Evolutionary conservation across 2,329 filamentous ascomycete species (phyloP).

Genomic region (Didymella segeticola): DNA sequence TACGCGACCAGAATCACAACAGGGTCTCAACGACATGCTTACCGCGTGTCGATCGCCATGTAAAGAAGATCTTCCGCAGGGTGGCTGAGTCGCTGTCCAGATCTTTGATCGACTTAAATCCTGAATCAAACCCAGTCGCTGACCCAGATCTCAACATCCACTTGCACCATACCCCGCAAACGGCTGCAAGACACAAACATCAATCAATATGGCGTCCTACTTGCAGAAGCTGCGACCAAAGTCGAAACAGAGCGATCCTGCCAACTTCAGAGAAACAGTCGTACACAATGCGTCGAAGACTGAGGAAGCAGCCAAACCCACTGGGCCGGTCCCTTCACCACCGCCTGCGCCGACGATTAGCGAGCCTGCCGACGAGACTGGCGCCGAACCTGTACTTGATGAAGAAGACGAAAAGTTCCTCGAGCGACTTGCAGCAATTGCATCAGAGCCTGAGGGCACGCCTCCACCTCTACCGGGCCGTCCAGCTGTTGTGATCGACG

Average conservation of each 20-base stretch:
- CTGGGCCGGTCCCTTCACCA: slow-evolving; percentile 21
- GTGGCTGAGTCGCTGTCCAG: slow-evolving; percentile 10
- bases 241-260: slow-evolving; percentile 37
- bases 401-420: slow-evolving; percentile 68
- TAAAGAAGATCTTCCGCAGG: slow-evolving; percentile 19
- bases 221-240: slow-evolving; percentile 44
- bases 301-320: slow-evolving; percentile 33
- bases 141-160: neutral
- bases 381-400: slow-evolving; percentile 57
- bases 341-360: slow-evolving; percentile 31
- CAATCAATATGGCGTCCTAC: slow-evolving; percentile 37
- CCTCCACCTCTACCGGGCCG: slow-evolving; percentile 53
- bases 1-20: slow-evolving; percentile 24
- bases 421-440: slow-evolving; percentile 57
- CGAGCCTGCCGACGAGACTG: slow-evolving; percentile 37
- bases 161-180: slow-evolving; percentile 8
- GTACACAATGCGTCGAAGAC: slow-evolving; percentile 17
- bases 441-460: slow-evolving; percentile 48
- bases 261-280: slow-evolving; percentile 19
- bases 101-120: slow-evolving; percentile 6
- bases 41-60: slow-evolving; percentile 22
- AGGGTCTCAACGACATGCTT: slow-evolving; percentile 33
- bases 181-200: slow-evolving; percentile 3
- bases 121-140: neutral
- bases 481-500: slow-evolving; percentile 42